A percentile compares a stretch with the other conserved stretches of the same genome.
Conservation (phyloP, 306 rosid species). For the Cucumis sativus region Cucumber_9930_V3 NC_026661.2:6114501-6115000, state of each 20-base stretch:
- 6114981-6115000: too few relatives aligned
- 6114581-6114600: background rate
- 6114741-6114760: slow-evolving; percentile 96
- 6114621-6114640: slow-evolving; percentile 6
- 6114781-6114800: slow-evolving; percentile 12
- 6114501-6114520: background rate
- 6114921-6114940: background rate
- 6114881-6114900: background rate
- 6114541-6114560: background rate
- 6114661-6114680: slow-evolving; percentile 99
- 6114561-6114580: background rate
- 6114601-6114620: background rate
- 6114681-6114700: slow-evolving; percentile 79
- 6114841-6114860: background rate
- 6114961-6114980: too few relatives aligned
- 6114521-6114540: background rate
- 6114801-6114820: background rate
- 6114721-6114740: slow-evolving; percentile 83
- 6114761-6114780: slow-evolving; percentile 58
- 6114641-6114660: slow-evolving; percentile 16
- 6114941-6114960: background rate
- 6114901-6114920: background rate
- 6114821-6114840: background rate
- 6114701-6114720: slow-evolving; percentile 57
- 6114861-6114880: too few relatives aligned